Base-by-base conservation (phyloP, 108 stramenopile genomes). In the Cylindrotheca closterium region DNA sequence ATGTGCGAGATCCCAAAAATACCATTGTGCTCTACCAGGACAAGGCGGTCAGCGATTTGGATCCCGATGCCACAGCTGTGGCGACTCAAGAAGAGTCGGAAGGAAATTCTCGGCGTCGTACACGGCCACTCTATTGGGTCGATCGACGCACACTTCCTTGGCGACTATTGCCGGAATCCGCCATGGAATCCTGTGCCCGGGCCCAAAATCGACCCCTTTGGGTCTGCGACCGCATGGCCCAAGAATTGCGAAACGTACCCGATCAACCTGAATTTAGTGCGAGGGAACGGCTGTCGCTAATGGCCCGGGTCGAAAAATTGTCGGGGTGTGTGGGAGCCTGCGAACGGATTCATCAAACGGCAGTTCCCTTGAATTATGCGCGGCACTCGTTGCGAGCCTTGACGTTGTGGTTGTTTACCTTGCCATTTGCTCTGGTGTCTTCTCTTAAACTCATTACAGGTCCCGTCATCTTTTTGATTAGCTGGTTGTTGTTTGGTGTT, bases 281-380 rank as follows among this genome's bases (percentile, higher is more conserved):
- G 34, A 73, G 96, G 8, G 96, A 97, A 62, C 81, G 96, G 15
- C 70, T 95, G 70, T 67, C 85, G 25, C 56, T 97, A 30, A 77
- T 97, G 31, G 56, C 63, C 10, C 77, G 83, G 63, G 84, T 91
- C 19, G 87, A 95, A 53, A 91, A 92, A 65, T 75, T 96, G 50
- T 82, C 79, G 1, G 51, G 69, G 32, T 74, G 78, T 46, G 88
- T 98, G 49, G 96, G 96, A 12, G 87, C 84, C 2, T 92, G 91
- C 42, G 97, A 98, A 75, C 79, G 96, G 25, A 93, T 98, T 54
- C 96, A 96, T 62, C 95, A 98, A 75, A 96, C 96, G 18, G 94
- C 88, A 15, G 96, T 98, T 34, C 97, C 97, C 5, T 64, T 98
- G 56, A 87, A 92, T 67, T 98, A 98, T 78, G 94, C 94, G 3